phyloP scores from a whole-genome alignment of 2,329 filamentous ascomycete genomes.

The Exophiala bonariae region DNA sequence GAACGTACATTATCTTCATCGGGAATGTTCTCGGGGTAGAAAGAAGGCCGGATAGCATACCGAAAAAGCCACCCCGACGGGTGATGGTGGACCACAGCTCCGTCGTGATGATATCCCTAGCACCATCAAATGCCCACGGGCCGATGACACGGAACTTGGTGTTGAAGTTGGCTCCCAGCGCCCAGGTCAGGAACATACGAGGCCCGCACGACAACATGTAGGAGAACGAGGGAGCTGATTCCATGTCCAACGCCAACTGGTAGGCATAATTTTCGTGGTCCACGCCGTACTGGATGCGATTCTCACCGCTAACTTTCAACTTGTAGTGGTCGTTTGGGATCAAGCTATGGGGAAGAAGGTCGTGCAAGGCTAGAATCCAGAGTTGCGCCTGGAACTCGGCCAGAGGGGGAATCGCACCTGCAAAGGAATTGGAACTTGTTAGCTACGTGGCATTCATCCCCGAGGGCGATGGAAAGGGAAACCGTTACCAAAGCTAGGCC shows the following conservation, averaged over 20 bases:
- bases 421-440: not conserved
- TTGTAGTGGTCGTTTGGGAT: conserved; percentile 7
- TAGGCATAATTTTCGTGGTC: conserved; percentile 12
- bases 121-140: conserved; percentile 9
- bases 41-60: too few species aligned
- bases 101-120: conserved; percentile 2
- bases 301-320: conserved; percentile 1
- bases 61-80: too few species aligned
- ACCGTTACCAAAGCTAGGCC: conserved; percentile 6
- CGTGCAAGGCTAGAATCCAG: conserved; percentile 8
- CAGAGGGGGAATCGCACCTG: conserved; percentile 9
- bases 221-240: conserved; percentile 2
- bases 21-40: too few species aligned
- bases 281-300: conserved; percentile 7
- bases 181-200: conserved; percentile 6
- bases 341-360: conserved; percentile 2
- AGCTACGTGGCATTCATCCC: not conserved
- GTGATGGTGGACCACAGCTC: conserved; percentile 4
- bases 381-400: conserved; percentile 12
- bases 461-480: not conserved
- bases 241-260: conserved; percentile 10
- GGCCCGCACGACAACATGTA: conserved; percentile 1
- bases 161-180: conserved; percentile 7
- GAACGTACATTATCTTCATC: too few species aligned
- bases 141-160: conserved; percentile 9